A percentile compares a stretch with the other conserved stretches of the same genome.
Conservation (phyloP, 2,329 filamentous ascomycete genomes). For the Colletotrichum lini region DNA sequence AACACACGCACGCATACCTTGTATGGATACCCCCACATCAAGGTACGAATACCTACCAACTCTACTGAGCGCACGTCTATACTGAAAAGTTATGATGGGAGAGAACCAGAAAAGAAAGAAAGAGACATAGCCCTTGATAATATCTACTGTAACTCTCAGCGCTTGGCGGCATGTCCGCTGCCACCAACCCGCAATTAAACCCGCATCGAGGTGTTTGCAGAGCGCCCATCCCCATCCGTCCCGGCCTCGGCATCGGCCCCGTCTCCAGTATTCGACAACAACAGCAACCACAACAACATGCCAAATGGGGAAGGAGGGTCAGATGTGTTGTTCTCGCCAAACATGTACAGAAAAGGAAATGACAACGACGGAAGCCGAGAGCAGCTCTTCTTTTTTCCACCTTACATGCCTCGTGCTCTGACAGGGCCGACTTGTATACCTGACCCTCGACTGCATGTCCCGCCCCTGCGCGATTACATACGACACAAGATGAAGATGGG, state of each 20-base stretch:
- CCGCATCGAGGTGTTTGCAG: conserved; percentile 3
- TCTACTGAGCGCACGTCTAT: not conserved
- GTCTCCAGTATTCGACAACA: not conserved
- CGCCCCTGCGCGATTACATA: not conserved
- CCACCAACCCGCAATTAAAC: not conserved
- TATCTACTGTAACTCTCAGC: too few species aligned
- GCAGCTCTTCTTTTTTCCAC: not conserved
- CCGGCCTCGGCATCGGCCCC: not conserved
- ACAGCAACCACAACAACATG: not conserved
- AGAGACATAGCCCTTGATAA: too few species aligned
- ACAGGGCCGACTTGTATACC: not conserved
- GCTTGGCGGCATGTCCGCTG: not conserved
- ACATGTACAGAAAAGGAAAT: conserved; percentile 4
- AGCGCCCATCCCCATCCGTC: not conserved
- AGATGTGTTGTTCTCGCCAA: not conserved
- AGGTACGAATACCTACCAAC: not conserved
- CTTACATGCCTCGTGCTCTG: not conserved
- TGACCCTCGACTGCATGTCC: not conserved
- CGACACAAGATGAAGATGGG: not conserved
- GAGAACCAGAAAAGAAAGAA: not conserved
- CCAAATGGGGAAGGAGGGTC: not conserved
- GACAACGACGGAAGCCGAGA: not conserved
- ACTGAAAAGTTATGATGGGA: not conserved
- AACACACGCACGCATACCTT: not conserved
- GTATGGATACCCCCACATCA: not conserved